Conservation (phyloP, 768 basidiomycete genomes). For the Lentinula sp. region DNA sequence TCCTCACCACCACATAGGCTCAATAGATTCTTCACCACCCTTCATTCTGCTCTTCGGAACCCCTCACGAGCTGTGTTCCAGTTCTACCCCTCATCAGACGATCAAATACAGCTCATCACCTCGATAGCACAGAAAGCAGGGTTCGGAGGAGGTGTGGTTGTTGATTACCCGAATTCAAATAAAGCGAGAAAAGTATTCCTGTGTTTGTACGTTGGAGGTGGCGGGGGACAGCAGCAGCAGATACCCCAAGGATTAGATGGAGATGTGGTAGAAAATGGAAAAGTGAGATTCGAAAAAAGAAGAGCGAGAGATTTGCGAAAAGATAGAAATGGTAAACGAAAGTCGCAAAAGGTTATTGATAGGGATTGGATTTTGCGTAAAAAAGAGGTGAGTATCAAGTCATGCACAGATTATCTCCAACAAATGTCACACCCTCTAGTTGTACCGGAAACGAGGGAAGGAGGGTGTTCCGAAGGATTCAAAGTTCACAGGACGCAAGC, state of each 20-base stretch:
- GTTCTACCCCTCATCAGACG: constrained; percentile 96
- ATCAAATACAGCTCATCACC: constrained; percentile 94
- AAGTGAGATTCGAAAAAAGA: constrained; percentile 71
- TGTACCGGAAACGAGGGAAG: constrained; percentile 83
- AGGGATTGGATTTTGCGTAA: constrained; percentile 95
- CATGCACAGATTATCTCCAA: constrained; percentile 3
- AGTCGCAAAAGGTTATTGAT: constrained; percentile 51
- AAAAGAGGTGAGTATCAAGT: constrained; percentile 66
- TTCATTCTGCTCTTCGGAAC: constrained; percentile 80
- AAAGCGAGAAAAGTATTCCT: constrained; percentile 95
- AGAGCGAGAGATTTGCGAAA: constrained; percentile 57
- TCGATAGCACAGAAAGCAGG: constrained; percentile 90
- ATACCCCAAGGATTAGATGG: constrained; percentile 76
- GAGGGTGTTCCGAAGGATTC: constrained; percentile 80
- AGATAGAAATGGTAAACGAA: constrained; percentile 62
- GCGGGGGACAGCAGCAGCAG: constrained; percentile 48
- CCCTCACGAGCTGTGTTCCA: constrained; percentile 85
- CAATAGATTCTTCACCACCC: constrained; percentile 86
- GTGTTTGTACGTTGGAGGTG: constrained; percentile 86
- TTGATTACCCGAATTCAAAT: constrained; percentile 96
- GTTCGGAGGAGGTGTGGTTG: constrained; percentile 93
- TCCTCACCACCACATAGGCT: constrained; percentile 86
- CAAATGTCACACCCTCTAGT: constrained; percentile 29
- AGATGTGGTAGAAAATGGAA: constrained; percentile 51
- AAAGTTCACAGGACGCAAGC: constrained; percentile 89